Evolutionary conservation across 495 filamentous ascomycete genomes (phyloP), one percentile per base, ranked within the genome.

Genomic region (Xanthoparmelia taractica): DNA sequence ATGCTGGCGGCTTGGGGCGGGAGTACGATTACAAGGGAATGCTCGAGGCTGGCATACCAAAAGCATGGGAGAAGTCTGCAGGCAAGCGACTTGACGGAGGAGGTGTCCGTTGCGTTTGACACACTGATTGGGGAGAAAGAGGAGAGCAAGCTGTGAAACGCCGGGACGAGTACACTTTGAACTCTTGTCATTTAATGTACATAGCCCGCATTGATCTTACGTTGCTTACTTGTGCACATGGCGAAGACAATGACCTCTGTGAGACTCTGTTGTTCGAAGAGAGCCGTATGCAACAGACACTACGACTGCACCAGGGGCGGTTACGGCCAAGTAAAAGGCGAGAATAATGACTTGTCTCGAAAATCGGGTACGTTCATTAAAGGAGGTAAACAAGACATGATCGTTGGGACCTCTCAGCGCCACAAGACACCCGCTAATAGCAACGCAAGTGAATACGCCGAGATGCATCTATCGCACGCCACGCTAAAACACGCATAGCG

Each of bases 1-100:
- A 80, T 86, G 38, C 74, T 96, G 66, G 88, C 85, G 27, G 95
- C 90, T 18, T 96, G 86, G 81, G 92, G 89, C 0, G 94, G 92
- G 17, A 90, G 88, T 63, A 82, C 86, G 29, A 82, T 97, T 65
- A 97, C 94, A 41, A 83, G 95, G 75, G 92, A 96, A 70, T 96
- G 90, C 71, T 97, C 93, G 41, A 81, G 92, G 59, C 75, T 91
- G 65, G 94, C 94, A 7, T 98, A 94, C 71, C 79, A 83, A 66
- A 89, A 93, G 70, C 90, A 87, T 64, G 94, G 94, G 7, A 83
- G 94, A 67, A 91, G 89, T 70, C 77, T 98, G 71, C 94, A 98
- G 77, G 94, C 94, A 1, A 91, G 89, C 72, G 94, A 98, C 75
- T 78, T 98, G 72, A 97, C 94, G 2, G 90, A 92, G 38, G 86